Evolutionary conservation across 139 green algal species (phyloP).

Genomic region (Raphidocelis subcapitata): DNA sequence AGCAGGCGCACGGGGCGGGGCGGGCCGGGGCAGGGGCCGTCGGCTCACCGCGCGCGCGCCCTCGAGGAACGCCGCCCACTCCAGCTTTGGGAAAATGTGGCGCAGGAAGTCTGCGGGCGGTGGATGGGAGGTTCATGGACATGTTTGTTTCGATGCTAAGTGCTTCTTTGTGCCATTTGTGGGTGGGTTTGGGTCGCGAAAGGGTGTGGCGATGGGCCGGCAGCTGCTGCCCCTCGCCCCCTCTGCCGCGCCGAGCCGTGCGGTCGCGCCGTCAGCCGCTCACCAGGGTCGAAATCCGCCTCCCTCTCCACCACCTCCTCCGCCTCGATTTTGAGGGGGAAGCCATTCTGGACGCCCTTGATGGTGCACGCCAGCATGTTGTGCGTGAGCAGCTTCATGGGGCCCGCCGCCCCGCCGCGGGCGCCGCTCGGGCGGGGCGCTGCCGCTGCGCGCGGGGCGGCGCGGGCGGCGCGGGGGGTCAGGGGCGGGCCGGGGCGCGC

Average conservation of each 20-base stretch:
- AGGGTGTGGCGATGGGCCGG: too few relatives aligned
- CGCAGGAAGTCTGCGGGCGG: constrained; percentile 87
- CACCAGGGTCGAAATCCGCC: constrained; percentile 84
- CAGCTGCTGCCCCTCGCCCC: too few relatives aligned
- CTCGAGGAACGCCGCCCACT: constrained; percentile 83
- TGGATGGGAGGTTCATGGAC: too few relatives aligned
- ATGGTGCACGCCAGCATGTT: constrained; percentile 98
- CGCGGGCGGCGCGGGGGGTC: too few relatives aligned
- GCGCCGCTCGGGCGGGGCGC: too few relatives aligned
- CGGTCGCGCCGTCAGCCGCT: too few relatives aligned
- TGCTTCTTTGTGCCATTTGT: too few relatives aligned
- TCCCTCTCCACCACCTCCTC: constrained; percentile 68
- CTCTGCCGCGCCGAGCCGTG: too few relatives aligned
- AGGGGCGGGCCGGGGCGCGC: too few relatives aligned
- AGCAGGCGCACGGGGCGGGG: neutral
- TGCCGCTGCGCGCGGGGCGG: too few relatives aligned
- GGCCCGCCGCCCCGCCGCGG: neutral
- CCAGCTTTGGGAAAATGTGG: constrained; percentile 86
- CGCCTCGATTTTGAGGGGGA: constrained; percentile 91
- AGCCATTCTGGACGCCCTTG: constrained; percentile 91
- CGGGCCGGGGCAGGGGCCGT: neutral
- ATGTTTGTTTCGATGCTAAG: too few relatives aligned
- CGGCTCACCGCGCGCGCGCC: constrained; percentile 56
- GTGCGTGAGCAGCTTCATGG: constrained; percentile 97
- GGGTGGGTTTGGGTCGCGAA: too few relatives aligned